Conservation (phyloP, 2,329 filamentous ascomycete genomes). For the Venturiaceae sp. region DNA sequence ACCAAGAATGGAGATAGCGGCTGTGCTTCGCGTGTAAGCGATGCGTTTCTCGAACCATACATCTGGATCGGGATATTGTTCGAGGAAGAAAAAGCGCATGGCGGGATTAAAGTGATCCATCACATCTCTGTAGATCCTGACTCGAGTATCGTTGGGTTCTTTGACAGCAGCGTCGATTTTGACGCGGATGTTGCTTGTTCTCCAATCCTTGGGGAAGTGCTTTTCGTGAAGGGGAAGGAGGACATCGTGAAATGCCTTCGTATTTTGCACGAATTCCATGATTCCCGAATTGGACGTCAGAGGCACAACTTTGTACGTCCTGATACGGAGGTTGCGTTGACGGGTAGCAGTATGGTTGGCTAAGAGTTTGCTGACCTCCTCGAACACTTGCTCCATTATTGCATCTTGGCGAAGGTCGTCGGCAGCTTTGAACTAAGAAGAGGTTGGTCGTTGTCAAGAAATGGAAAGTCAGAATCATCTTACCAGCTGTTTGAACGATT, state of each 20-base stretch:
- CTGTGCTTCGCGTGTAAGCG: constrained; percentile 87
- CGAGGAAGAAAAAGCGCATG: constrained; percentile 95
- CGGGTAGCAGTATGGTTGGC: constrained; percentile 79
- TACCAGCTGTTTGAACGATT: constrained; percentile 75
- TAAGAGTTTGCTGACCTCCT: constrained; percentile 83
- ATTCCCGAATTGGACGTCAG: constrained; percentile 77
- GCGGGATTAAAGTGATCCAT: constrained; percentile 81
- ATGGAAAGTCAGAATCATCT: constrained; percentile 15
- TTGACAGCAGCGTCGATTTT: constrained; percentile 66
- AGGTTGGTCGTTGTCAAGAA: constrained; percentile 5
- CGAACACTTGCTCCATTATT: constrained; percentile 99
- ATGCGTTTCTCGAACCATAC: constrained; percentile 89
- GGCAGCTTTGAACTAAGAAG: constrained; percentile 68
- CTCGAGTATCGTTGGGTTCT: constrained; percentile 58
- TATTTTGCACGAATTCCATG: constrained; percentile 95
- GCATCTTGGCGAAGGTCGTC: constrained; percentile 95
- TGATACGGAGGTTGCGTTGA: constrained; percentile 78
- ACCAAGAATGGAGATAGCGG: constrained; percentile 89
- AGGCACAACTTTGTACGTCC: constrained; percentile 95
- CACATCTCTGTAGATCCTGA: constrained; percentile 68
- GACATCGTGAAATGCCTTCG: constrained; percentile 84
- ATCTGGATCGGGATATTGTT: constrained; percentile 85
- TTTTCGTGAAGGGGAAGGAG: constrained; percentile 81
- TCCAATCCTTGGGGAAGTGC: constrained; percentile 79
- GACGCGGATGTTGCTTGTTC: constrained; percentile 64